Percentiles rank a stretch among this genome's conserved stretches.
These are phyloP conservation scores for Melastoma candidum DNA, from an alignment of 441 rosid species.

Conservation along the genomic window DNA sequence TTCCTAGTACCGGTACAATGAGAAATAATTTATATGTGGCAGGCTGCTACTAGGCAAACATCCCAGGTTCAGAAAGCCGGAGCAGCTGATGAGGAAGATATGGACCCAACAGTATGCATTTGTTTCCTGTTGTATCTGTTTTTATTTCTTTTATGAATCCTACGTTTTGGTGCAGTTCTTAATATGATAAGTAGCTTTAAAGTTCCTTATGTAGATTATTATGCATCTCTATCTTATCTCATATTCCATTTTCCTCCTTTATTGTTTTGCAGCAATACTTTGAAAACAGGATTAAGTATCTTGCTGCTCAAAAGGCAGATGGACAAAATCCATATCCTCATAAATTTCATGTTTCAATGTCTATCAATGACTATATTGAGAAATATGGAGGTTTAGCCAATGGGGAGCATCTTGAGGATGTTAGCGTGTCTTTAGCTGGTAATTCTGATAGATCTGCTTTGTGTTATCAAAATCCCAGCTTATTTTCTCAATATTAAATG, in stretches of 20 bases:
- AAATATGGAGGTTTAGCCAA: constrained; percentile 40
- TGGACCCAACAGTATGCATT: constrained; percentile 66
- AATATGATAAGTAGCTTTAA: too few relatives aligned
- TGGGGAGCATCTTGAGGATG: constrained; percentile 60
- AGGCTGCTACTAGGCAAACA: constrained; percentile 19
- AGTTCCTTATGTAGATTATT: too few relatives aligned
- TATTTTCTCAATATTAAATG: constrained; percentile 1
- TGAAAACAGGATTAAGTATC: constrained; percentile 57
- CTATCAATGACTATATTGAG: constrained; percentile 41
- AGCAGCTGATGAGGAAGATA: constrained; percentile 63
- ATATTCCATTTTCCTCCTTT: constrained; percentile 6
- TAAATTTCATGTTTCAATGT: constrained; percentile 39
- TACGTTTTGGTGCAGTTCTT: too few relatives aligned
- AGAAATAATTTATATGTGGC: neutral
- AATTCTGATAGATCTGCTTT: constrained; percentile 6
- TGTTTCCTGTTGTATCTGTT: neutral
- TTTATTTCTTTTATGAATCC: neutral
- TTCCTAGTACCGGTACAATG: constrained; percentile 28
- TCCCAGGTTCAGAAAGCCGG: constrained; percentile 33
- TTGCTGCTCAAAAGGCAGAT: constrained; percentile 44
- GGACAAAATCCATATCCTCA: constrained; percentile 74
- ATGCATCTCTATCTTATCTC: neutral
- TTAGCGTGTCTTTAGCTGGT: constrained; percentile 52
- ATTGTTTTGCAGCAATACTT: constrained; percentile 52
- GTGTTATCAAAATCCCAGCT: too few relatives aligned